Evolutionary conservation across 129 eudicot genomes (phyloP).

Genomic region (Heracleum sosnowskyi): DNA sequence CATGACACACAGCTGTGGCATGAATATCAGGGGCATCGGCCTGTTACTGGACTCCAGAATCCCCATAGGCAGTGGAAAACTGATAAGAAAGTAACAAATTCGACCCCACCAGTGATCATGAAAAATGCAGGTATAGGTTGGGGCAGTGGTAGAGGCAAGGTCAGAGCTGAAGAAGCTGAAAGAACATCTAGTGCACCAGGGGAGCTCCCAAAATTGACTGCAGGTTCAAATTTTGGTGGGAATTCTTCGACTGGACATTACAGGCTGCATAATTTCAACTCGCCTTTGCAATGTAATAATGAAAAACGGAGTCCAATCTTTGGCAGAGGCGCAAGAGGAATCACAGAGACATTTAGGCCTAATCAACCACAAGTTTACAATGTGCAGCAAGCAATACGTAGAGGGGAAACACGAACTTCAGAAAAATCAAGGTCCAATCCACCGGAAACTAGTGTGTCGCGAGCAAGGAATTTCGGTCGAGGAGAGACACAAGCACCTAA

Average conservation of each 20-base stretch:
- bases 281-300: not conserved
- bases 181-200: not conserved
- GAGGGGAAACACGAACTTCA: not conserved
- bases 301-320: not conserved
- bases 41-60: not conserved
- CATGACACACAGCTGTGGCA: conserved; percentile 22
- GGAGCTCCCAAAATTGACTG: not conserved
- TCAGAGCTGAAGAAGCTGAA: not conserved
- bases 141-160: conserved; percentile 13
- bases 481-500: not conserved
- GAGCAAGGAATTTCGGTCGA: not conserved
- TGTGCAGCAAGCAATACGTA: not conserved
- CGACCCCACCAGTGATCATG: not conserved
- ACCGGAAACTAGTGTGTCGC: not conserved
- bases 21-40: conserved; percentile 9
- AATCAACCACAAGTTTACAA: not conserved
- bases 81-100: not conserved
- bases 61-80: not conserved
- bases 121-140: conserved; percentile 15
- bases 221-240: not conserved
- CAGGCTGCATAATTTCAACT: not conserved
- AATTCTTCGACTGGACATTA: not conserved
- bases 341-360: not conserved
- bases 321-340: not conserved
- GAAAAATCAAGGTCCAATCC: not conserved